A percentile compares a stretch with the other conserved stretches of the same genome.
phyloP scores from a whole-genome alignment of 2,329 filamentous ascomycete genomes.

The Xylariomycetidae sp. region DNA sequence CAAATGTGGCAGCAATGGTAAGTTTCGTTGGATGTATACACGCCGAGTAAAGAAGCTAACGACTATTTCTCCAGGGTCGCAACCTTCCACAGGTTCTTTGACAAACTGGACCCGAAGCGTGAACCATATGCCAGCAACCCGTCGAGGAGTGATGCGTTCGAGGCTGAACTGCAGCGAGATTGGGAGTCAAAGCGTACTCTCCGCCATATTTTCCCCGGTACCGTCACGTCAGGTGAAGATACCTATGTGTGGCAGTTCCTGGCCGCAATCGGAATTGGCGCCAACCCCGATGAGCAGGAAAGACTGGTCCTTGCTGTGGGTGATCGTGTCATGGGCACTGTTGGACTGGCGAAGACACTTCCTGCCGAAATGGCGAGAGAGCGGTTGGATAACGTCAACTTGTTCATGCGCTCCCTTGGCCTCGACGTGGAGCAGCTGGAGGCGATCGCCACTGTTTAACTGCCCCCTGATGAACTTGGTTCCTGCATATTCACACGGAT shows the following conservation, averaged over 20 bases:
- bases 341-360: slow-evolving; percentile 80
- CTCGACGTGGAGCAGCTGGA: slow-evolving; percentile 77
- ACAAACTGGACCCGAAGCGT: slow-evolving; percentile 80
- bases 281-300: slow-evolving; percentile 91
- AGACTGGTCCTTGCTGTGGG: slow-evolving; percentile 92
- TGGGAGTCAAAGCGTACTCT: too few species aligned
- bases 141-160: too few species aligned
- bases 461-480: too few species aligned
- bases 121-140: too few species aligned
- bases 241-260: slow-evolving; percentile 98
- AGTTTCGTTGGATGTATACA: slow-evolving; percentile 18
- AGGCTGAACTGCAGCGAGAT: too few species aligned
- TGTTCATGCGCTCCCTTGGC: slow-evolving; percentile 99
- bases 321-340: slow-evolving; percentile 95
- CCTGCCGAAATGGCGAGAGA: slow-evolving; percentile 79
- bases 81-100: slow-evolving; percentile 83
- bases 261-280: slow-evolving; percentile 88
- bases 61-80: slow-evolving; percentile 50
- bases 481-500: too few species aligned
- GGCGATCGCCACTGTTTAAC: too few species aligned
- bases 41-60: slow-evolving; percentile 4
- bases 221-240: slow-evolving; percentile 85
- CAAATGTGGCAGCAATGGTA: slow-evolving; percentile 77
- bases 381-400: slow-evolving; percentile 84
- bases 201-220: slow-evolving; percentile 81